phyloP scores from a whole-genome alignment of 2,329 filamentous ascomycete genomes.

The Xylariaceae sp. region DNA sequence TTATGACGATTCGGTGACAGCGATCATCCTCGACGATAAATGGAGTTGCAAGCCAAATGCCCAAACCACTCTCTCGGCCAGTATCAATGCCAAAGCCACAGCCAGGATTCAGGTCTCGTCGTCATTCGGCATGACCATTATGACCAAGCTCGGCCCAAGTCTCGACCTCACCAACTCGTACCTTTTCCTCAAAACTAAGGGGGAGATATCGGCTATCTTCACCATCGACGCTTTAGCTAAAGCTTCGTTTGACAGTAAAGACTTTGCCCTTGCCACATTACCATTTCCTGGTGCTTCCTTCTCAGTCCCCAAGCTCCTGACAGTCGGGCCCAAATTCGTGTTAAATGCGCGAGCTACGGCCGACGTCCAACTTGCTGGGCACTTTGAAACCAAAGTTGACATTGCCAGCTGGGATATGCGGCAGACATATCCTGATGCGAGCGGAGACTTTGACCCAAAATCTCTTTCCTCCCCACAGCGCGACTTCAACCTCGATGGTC shows the following conservation, averaged over 20 bases:
- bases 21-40: constrained; percentile 16
- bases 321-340: constrained; percentile 39
- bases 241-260: constrained; percentile 27
- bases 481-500: background rate
- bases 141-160: constrained; percentile 27
- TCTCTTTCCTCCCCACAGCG: background rate
- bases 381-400: constrained; percentile 36
- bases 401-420: constrained; percentile 37
- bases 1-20: constrained; percentile 1
- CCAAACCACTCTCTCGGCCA: constrained; percentile 29
- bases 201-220: constrained; percentile 33
- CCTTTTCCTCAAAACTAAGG: constrained; percentile 37
- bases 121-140: constrained; percentile 40
- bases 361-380: constrained; percentile 29
- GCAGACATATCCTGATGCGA: background rate
- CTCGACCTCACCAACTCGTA: constrained; percentile 37
- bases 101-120: constrained; percentile 32
- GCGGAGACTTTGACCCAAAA: constrained; percentile 6
- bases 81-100: constrained; percentile 22
- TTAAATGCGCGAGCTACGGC: constrained; percentile 37
- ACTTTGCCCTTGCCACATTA: constrained; percentile 30
- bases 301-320: constrained; percentile 39
- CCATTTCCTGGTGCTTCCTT: constrained; percentile 39
- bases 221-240: constrained; percentile 36
- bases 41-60: constrained; percentile 34